Percentiles rank a stretch among this genome's conserved stretches.
Conservation (phyloP, 805 yeast species). For the Lachancea dasiensis region DNA sequence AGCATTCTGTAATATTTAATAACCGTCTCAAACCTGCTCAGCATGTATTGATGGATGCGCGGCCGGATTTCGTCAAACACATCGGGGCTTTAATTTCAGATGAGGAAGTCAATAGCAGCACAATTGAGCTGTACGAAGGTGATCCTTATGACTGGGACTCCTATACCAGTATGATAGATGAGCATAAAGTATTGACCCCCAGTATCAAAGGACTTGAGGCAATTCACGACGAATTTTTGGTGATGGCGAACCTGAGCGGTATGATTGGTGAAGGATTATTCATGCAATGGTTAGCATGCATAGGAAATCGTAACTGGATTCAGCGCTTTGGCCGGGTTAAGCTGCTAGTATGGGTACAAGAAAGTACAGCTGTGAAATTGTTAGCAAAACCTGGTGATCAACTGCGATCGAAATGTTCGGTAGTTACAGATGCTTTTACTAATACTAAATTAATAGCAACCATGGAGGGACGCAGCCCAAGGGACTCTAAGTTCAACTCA, state of each 20-base stretch:
- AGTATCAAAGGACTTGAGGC: slow-evolving; percentile 32
- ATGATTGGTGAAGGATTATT: slow-evolving; percentile 56
- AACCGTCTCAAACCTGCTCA: slow-evolving; percentile 53
- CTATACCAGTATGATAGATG: slow-evolving; percentile 42
- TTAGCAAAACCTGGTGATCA: slow-evolving; percentile 48
- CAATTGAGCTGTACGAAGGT: slow-evolving; percentile 30
- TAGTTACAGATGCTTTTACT: slow-evolving; percentile 59
- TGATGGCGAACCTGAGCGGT: slow-evolving; percentile 54
- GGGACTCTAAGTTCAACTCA: slow-evolving; percentile 15
- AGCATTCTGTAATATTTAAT: slow-evolving; percentile 58
- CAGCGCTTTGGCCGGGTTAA: slow-evolving; percentile 67
- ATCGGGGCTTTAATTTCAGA: slow-evolving; percentile 6
- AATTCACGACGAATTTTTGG: slow-evolving; percentile 49
- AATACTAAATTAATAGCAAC: slow-evolving; percentile 53
- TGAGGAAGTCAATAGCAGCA: slow-evolving; percentile 12
- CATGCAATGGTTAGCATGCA: slow-evolving; percentile 69
- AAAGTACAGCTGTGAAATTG: slow-evolving; percentile 54
- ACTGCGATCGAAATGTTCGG: slow-evolving; percentile 55
- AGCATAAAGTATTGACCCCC: slow-evolving; percentile 41
- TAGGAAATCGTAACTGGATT: slow-evolving; percentile 67
- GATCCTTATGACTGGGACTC: slow-evolving; percentile 71
- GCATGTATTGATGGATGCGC: slow-evolving; percentile 58
- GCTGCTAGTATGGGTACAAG: slow-evolving; percentile 64
- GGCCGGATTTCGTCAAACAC: slow-evolving; percentile 28
- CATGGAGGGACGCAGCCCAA: slow-evolving; percentile 19